A percentile compares a stretch with the other conserved stretches of the same genome.
phyloP scores from a whole-genome alignment of 768 basidiomycete genomes.

The Aureoboletus auriporus region DNA sequence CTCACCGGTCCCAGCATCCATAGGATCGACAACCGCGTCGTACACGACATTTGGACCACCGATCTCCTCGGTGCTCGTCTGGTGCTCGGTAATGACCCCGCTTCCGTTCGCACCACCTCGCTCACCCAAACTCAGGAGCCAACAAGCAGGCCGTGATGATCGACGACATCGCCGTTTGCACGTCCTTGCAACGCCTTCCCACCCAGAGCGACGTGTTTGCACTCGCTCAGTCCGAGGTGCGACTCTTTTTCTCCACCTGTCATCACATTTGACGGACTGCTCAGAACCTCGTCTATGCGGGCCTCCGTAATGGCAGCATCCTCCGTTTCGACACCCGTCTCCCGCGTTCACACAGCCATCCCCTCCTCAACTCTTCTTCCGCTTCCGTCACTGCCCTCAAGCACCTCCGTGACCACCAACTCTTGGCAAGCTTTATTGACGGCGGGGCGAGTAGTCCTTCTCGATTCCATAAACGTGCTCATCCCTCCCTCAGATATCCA shows the following conservation, averaged over 20 bases:
- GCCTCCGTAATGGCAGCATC: conserved; percentile 57
- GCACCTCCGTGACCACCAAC: conserved; percentile 44
- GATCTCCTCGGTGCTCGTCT: conserved; percentile 47
- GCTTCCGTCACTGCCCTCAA: conserved; percentile 55
- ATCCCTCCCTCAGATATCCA: conserved; percentile 42
- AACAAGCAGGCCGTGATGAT: conserved; percentile 49
- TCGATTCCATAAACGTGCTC: not conserved
- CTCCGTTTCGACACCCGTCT: conserved; percentile 55
- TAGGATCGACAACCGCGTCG: conserved; percentile 34
- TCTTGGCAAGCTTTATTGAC: conserved; percentile 56
- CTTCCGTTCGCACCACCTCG: not conserved
- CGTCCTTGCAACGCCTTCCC: conserved; percentile 36
- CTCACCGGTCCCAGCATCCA: conserved; percentile 7
- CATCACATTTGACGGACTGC: not conserved
- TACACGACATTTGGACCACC: conserved; percentile 56
- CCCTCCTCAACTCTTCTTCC: conserved; percentile 36
- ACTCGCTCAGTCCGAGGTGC: conserved; percentile 49
- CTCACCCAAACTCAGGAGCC: conserved; percentile 39
- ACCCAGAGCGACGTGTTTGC: conserved; percentile 65
- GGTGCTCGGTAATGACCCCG: conserved; percentile 43
- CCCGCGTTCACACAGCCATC: conserved; percentile 31
- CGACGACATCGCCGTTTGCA: conserved; percentile 42
- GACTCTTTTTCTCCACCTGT: conserved; percentile 3
- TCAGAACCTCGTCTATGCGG: conserved; percentile 51
- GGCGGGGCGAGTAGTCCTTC: conserved; percentile 46